phyloP scores from a whole-genome alignment of 305 asterid species.

The Fraxinus latifolia region DNA sequence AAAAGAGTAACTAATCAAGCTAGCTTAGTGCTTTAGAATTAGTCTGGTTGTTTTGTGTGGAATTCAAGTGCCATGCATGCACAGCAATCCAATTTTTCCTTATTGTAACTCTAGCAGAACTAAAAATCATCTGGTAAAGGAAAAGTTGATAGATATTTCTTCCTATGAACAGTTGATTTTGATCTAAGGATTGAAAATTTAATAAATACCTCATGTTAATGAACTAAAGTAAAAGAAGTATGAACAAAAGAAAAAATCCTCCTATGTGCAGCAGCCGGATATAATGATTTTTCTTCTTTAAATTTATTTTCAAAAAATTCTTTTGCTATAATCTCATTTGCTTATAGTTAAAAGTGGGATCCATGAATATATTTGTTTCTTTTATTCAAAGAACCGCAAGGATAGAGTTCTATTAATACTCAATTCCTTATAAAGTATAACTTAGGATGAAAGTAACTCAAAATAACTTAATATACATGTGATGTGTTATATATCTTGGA shows the following conservation, averaged over 20 bases:
- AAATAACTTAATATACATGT: neutral
- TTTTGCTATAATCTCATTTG: neutral
- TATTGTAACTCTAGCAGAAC: neutral
- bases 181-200: neutral
- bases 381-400: neutral
- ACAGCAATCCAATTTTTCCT: neutral
- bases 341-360: neutral
- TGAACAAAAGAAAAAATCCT: neutral
- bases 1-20: neutral
- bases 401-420: neutral
- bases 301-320: neutral
- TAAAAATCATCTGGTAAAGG: neutral
- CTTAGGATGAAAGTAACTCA: neutral
- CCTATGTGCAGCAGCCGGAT: neutral
- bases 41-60: neutral
- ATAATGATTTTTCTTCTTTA: neutral
- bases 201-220: neutral
- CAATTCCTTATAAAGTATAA: neutral
- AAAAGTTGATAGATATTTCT: neutral
- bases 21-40: neutral
- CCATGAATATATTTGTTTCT: neutral
- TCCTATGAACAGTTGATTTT: neutral
- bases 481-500: neutral
- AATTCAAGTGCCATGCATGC: neutral
- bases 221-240: neutral